A percentile compares a stretch with the other conserved stretches of the same genome.
Evolutionary conservation across 768 basidiomycete species (phyloP).

Genomic region (Mycena galericulata): DNA sequence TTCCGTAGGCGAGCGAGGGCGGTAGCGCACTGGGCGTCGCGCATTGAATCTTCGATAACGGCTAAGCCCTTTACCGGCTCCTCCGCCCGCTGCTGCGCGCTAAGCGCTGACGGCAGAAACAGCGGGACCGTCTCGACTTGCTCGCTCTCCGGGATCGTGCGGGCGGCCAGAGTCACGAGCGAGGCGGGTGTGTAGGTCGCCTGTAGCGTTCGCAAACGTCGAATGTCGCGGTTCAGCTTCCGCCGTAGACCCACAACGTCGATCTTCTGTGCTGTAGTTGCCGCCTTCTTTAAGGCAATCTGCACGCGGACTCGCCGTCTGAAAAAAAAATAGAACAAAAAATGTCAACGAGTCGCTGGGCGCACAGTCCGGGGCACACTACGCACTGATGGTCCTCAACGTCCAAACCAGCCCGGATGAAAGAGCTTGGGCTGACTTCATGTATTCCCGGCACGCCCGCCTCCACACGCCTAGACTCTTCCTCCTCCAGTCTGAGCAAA

Average conservation of each 20-base stretch:
- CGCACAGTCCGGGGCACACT: neutral
- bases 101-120: slow-evolving; percentile 9
- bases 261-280: neutral
- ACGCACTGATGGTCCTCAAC: slow-evolving; percentile 17
- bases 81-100: neutral
- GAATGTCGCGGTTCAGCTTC: neutral
- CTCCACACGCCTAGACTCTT: neutral
- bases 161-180: neutral
- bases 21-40: slow-evolving; percentile 37
- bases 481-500: neutral
- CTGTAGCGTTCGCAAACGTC: slow-evolving; percentile 5
- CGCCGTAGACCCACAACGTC: neutral
- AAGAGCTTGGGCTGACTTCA: slow-evolving; percentile 4
- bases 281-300: neutral
- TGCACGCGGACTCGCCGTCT: neutral
- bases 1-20: slow-evolving; percentile 34
- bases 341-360: neutral
- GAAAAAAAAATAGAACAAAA: neutral
- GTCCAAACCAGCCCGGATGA: neutral
- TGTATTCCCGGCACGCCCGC: neutral
- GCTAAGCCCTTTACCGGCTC: slow-evolving; percentile 14
- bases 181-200: slow-evolving; percentile 18
- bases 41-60: slow-evolving; percentile 36
- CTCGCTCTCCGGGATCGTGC: neutral
- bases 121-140: neutral